phyloP scores from a whole-genome alignment of 2,329 filamentous ascomycete species.

The Epichloe amarillans region DNA sequence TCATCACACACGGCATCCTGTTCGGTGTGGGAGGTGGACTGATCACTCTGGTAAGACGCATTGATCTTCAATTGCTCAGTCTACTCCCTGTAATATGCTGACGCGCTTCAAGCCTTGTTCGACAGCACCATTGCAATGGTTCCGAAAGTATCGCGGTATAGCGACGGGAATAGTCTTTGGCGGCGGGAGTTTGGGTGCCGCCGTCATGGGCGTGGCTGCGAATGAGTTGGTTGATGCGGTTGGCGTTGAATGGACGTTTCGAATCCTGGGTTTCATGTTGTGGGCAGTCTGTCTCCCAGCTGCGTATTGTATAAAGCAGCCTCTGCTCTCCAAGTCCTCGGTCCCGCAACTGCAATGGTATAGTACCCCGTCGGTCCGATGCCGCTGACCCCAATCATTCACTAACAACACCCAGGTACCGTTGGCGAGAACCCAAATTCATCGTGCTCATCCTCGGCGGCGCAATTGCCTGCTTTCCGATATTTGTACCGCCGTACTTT shows the following conservation, averaged over 20 bases:
- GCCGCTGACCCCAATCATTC: neutral
- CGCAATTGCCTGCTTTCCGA: slow-evolving; percentile 12
- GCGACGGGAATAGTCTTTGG: slow-evolving; percentile 17
- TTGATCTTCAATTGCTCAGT: neutral
- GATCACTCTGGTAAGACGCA: slow-evolving; percentile 12
- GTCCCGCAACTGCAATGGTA: slow-evolving; percentile 14
- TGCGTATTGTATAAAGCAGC: slow-evolving; percentile 12
- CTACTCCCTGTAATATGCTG: neutral
- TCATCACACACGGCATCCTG: slow-evolving; percentile 14
- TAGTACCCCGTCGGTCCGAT: too few relatives aligned
- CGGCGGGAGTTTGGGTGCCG: slow-evolving; percentile 14
- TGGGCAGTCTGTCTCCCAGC: slow-evolving; percentile 17
- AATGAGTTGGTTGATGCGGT: slow-evolving; percentile 11
- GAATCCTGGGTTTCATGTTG: slow-evolving; percentile 14
- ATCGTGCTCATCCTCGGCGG: slow-evolving; percentile 12
- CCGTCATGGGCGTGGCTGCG: slow-evolving; percentile 14
- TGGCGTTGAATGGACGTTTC: slow-evolving; percentile 15
- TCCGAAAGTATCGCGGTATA: slow-evolving; percentile 14
- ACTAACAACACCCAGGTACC: slow-evolving; percentile 9
- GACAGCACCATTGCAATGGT: slow-evolving; percentile 14
- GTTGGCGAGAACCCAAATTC: slow-evolving; percentile 13
- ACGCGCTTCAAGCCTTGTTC: slow-evolving; percentile 11
- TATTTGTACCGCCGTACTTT: slow-evolving; percentile 17
- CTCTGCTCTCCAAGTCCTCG: slow-evolving; percentile 2
- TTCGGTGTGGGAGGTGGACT: slow-evolving; percentile 16